Base-by-base conservation (phyloP, 129 eudicot genomes). In the Apium graveolens region DNA sequence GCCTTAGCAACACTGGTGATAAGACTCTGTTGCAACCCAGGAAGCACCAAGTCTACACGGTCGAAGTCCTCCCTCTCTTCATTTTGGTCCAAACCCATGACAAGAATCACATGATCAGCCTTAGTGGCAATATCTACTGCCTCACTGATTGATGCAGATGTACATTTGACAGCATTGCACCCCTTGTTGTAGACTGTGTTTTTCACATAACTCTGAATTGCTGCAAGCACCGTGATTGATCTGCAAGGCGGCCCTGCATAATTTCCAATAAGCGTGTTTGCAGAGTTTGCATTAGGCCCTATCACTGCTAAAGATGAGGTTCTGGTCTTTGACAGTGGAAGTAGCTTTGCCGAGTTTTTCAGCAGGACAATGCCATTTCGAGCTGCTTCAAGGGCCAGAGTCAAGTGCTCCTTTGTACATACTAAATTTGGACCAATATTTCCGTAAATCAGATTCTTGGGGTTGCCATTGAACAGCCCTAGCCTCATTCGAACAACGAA, bases 211-310 rank as follows among this genome's bases (percentile, higher is more conserved):
- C 81, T 78, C 10, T 86, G 84, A 6, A 92, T 79, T 42, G 97
- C 99, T 81, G 83, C 82, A 68, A 88, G 85, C 5, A 89, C 84
- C 27, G 89, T 85, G 65, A 87, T 29, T 8, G 87, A 80, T 80
- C 84, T 92, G 81, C 99, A 96, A 31, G 99, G 97, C 11, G 89
- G 87, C 45, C 99, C 99, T 7, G 93, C 97, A 55, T 96, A 96
- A 80, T 96, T 87, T n/a, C 99, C 99, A 3, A 83, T 87, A n/a
- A 92, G 91, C 9, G 85, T 81, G 60, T 87, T 31, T 4, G 93
- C 86, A 73, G 88, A 76, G 82, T 90, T 76, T 81, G 95, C 97
- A 57, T 89, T 92, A 7, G 97, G 99, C 34, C 99, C 99, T 1
- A 96, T 96, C 3, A 96, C 88, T 5, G 96, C 97, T n/a, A 96